Evolutionary conservation across 441 rosid genomes (phyloP), one percentile per base, ranked within the genome.

Genomic region (Arabidopsis hybrid): DNA sequence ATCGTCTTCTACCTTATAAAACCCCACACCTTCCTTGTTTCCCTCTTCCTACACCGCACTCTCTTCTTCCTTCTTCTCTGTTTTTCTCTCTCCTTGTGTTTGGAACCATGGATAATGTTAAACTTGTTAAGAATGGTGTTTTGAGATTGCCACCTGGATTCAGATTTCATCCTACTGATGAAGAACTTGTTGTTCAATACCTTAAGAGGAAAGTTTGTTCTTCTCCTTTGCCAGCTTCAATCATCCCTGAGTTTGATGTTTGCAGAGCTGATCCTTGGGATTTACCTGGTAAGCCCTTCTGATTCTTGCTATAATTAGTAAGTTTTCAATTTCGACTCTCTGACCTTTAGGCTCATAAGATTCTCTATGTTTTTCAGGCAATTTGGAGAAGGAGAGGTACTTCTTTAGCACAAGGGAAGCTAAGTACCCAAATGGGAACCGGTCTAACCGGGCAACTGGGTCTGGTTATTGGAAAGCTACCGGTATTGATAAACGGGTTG

Each of bases 391-490:
- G 68, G 99, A 93, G 84, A 88, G 96, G 88, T 95, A 95, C 76
- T 95, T 95, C 77, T 95, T 95, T 65, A 95, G 98, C 87, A 87
- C 91, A 46, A 85, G 86, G 61, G 98, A 93, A 82, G 89, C 98
- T 9, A 95, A 93, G 72, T 91, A 93, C 76, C 97, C 97, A 8
- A 95, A 91, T 75, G 99, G 99, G 68, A 95, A 90, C 81, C 72
- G 99, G 78, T 89, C 97, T 11, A 91, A 93, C 79, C 81, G 99
- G 34, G 96, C 98, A 2, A 91, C 99, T 8, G 68, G 78, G n/a
- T 90, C 98, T 0, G 99, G 99, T 32, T 93, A 89, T 59, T 95
- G 98, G 99, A 92, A 93, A 82, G 97, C 99, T 9, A 95, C 98
- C 13, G 98, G 99, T 63, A 81, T 90, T 9, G 99, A 95, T 85